Percentiles rank a stretch among this genome's conserved stretches.
phyloP scores from a whole-genome alignment of 1,139 yeast species.

The Suhomyces ambrosiae region DNA sequence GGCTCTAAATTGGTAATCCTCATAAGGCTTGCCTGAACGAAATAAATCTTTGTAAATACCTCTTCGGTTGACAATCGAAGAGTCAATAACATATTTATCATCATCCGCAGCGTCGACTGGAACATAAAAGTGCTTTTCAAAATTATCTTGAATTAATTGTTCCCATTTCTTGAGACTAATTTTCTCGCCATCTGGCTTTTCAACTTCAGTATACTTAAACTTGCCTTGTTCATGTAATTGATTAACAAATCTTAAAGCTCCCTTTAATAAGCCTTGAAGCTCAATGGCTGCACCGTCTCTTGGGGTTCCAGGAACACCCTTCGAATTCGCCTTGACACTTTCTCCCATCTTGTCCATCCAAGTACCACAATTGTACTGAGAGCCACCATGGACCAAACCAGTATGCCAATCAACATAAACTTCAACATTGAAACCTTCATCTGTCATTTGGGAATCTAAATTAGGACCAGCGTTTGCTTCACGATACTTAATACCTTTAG shows the following conservation, averaged over 20 bases:
- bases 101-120: slow-evolving; percentile 64
- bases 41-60: slow-evolving; percentile 92
- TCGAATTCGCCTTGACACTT: slow-evolving; percentile 75
- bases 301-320: slow-evolving; percentile 95
- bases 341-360: slow-evolving; percentile 99
- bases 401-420: slow-evolving; percentile 84
- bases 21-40: slow-evolving; percentile 80
- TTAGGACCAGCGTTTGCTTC: slow-evolving; percentile 95
- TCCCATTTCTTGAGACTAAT: slow-evolving; percentile 73
- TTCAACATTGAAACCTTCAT: slow-evolving; percentile 87
- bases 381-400: slow-evolving; percentile 90
- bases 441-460: slow-evolving; percentile 89
- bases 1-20: slow-evolving; percentile 91
- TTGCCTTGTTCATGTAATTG: slow-evolving; percentile 54
- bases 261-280: slow-evolving; percentile 84
- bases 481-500: slow-evolving; percentile 80
- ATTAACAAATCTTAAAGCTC: slow-evolving; percentile 78
- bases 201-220: slow-evolving; percentile 60
- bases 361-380: slow-evolving; percentile 91
- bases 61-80: slow-evolving; percentile 74
- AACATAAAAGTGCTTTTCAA: slow-evolving; percentile 76
- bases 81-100: slow-evolving; percentile 57
- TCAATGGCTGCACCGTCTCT: slow-evolving; percentile 97
- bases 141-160: slow-evolving; percentile 61
- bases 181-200: slow-evolving; percentile 54